Conservation (phyloP, 371 early-diverging fungal species). For the Circinella umbellata region DNA sequence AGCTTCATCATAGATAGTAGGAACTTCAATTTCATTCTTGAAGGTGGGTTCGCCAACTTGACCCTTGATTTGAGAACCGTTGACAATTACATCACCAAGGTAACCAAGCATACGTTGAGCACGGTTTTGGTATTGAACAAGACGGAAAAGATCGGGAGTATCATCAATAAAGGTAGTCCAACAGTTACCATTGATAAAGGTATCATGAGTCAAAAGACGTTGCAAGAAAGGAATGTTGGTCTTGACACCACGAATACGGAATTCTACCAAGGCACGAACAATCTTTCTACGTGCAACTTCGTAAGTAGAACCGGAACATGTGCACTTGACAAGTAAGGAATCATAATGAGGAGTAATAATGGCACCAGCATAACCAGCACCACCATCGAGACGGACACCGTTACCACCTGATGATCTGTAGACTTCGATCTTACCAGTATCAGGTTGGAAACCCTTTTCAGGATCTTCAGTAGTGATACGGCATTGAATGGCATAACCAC, state of each 20-base stretch:
- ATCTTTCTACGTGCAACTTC: constrained; percentile 89
- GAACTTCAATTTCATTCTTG: constrained; percentile 66
- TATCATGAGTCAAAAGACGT: constrained; percentile 82
- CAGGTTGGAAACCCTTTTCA: constrained; percentile 89
- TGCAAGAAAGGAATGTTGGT: constrained; percentile 95
- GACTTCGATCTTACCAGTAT: constrained; percentile 92
- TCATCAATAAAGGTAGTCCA: constrained; percentile 99
- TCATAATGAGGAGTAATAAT: constrained; percentile 96
- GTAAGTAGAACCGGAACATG: constrained; percentile 85
- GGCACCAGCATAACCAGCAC: constrained; percentile 86
- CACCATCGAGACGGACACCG: constrained; percentile 93
- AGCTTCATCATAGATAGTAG: constrained; percentile 52
- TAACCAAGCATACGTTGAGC: constrained; percentile 89
- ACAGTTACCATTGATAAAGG: constrained; percentile 76
- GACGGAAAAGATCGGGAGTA: constrained; percentile 85
- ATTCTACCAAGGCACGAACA: constrained; percentile 88
- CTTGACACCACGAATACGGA: constrained; percentile 96
- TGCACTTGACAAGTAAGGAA: constrained; percentile 94
- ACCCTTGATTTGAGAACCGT: constrained; percentile 91
- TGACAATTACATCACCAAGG: constrained; percentile 91
- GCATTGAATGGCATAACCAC: constrained; percentile 93
- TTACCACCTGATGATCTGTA: constrained; percentile 89
- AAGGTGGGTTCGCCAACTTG: constrained; percentile 74
- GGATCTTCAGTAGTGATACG: constrained; percentile 97
- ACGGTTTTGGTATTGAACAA: constrained; percentile 79